Conservation (phyloP, 805 yeast genomes). For the Ogataea corticis region DNA sequence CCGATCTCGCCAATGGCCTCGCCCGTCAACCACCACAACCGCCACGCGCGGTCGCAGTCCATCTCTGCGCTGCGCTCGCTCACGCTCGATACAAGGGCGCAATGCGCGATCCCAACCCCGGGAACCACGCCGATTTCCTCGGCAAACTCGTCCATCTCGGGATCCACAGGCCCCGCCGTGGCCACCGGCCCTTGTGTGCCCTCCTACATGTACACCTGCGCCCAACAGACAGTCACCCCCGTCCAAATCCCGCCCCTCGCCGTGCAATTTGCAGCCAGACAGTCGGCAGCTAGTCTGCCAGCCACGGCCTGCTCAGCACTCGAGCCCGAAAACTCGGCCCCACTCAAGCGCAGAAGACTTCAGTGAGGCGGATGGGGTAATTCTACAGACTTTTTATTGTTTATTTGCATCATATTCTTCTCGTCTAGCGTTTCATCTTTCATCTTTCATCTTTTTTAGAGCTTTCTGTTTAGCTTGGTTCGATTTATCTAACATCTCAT, state of each 20-base stretch:
- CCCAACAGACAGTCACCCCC: conserved; percentile 26
- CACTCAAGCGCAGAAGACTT: conserved; percentile 18
- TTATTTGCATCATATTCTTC: background rate
- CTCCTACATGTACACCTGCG: conserved; percentile 3
- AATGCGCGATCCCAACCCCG: conserved; percentile 29
- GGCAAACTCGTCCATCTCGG: conserved; percentile 3
- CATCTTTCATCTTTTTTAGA: background rate
- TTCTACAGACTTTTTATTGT: background rate
- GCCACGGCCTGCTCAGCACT: conserved; percentile 4
- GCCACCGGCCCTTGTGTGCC: background rate
- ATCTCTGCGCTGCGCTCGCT: conserved; percentile 24
- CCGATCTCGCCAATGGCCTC: conserved; percentile 35
- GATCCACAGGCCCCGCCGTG: background rate
- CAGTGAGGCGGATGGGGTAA: too few relatives aligned
- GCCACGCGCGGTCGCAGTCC: conserved; percentile 23
- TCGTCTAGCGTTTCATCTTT: background rate
- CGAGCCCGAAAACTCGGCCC: conserved; percentile 12
- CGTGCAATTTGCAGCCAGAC: conserved; percentile 10
- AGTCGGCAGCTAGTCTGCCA: conserved; percentile 3
- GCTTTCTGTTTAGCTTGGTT: background rate
- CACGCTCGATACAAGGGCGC: conserved; percentile 21
- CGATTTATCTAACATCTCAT: too few relatives aligned
- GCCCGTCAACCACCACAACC: conserved; percentile 26
- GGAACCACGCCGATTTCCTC: conserved; percentile 30
- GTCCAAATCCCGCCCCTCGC: conserved; percentile 13